Conservation (phyloP, 2,329 filamentous ascomycete genomes). For the Nigrospora osmanthi region DNA sequence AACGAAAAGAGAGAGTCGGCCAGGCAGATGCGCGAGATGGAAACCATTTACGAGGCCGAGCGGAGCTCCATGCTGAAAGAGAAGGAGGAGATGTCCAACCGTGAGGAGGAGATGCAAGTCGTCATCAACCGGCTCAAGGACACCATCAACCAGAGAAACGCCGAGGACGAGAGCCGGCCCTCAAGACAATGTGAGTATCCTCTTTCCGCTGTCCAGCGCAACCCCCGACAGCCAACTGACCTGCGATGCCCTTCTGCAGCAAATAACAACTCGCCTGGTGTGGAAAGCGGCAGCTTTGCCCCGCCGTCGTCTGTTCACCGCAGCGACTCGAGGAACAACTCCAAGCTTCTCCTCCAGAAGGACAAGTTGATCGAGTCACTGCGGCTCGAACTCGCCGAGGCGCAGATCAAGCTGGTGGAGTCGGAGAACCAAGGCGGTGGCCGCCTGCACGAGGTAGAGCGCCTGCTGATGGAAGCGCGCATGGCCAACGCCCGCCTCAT, state of each 20-base stretch:
- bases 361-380: conserved; percentile 93
- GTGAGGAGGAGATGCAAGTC: conserved; percentile 83
- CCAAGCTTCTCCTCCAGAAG: conserved; percentile 86
- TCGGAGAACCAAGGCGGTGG: conserved; percentile 89
- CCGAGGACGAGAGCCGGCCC: conserved; percentile 48
- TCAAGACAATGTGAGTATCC: conserved; percentile 48
- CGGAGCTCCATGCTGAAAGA: conserved; percentile 81
- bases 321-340: conserved; percentile 83
- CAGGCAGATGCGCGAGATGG: conserved; percentile 82
- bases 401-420: conserved; percentile 91
- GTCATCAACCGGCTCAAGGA: conserved; percentile 92
- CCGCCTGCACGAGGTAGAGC: conserved; percentile 82
- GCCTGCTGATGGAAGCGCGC: conserved; percentile 79
- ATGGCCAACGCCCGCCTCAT: conserved; percentile 94
- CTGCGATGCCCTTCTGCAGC: conserved; percentile 18
- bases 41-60: conserved; percentile 87
- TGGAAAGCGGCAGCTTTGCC: conserved; percentile 75
- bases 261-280: conserved; percentile 56
- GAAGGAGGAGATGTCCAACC: conserved; percentile 77
- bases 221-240: conserved; percentile 9
- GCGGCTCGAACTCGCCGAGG: conserved; percentile 84
- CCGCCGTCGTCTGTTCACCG: conserved; percentile 77
- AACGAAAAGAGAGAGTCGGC: conserved; percentile 80
- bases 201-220: background rate
- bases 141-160: conserved; percentile 63